phyloP scores from a whole-genome alignment of 306 rosid species.

The Myrica gale region DNA sequence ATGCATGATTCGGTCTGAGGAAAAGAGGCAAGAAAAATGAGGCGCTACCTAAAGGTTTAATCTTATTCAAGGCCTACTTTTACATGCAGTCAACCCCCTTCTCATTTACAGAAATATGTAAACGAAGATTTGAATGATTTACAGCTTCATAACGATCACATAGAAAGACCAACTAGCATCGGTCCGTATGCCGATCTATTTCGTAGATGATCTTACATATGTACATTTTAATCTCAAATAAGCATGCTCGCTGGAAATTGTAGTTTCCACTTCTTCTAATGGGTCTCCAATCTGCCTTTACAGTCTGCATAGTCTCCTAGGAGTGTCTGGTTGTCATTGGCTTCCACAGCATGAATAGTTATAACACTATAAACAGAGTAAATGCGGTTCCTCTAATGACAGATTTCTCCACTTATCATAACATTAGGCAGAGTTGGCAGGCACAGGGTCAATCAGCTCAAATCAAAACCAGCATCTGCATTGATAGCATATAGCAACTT shows the following conservation, averaged over 20 bases:
- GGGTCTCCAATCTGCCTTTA: conserved; percentile 19
- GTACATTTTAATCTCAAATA: conserved; percentile 34
- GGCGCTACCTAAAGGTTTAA: not conserved
- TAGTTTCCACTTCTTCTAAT: conserved; percentile 26
- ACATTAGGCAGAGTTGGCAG: not conserved
- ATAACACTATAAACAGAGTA: not conserved
- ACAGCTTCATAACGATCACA: not conserved
- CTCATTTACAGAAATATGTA: not conserved
- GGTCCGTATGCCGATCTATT: conserved; percentile 2
- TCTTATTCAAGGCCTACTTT: not conserved
- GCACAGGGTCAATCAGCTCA: conserved; percentile 53
- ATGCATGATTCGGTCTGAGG: not conserved
- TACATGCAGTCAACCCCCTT: not conserved
- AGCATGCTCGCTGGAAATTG: conserved; percentile 19
- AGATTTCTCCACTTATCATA: not conserved
- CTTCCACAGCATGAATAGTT: not conserved
- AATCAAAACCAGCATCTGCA: conserved; percentile 95
- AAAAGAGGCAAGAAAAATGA: not conserved
- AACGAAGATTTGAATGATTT: not conserved
- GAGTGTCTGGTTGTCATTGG: conserved; percentile 22
- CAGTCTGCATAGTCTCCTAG: conserved; percentile 9
- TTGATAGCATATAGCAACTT: conserved; percentile 86
- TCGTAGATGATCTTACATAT: conserved; percentile 30
- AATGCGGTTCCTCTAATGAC: not conserved
- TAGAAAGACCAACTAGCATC: conserved; percentile 4